A percentile compares a stretch with the other conserved stretches of the same genome.
Evolutionary conservation across 768 basidiomycete genomes (phyloP).

Genomic region (Lentinula boryana): DNA sequence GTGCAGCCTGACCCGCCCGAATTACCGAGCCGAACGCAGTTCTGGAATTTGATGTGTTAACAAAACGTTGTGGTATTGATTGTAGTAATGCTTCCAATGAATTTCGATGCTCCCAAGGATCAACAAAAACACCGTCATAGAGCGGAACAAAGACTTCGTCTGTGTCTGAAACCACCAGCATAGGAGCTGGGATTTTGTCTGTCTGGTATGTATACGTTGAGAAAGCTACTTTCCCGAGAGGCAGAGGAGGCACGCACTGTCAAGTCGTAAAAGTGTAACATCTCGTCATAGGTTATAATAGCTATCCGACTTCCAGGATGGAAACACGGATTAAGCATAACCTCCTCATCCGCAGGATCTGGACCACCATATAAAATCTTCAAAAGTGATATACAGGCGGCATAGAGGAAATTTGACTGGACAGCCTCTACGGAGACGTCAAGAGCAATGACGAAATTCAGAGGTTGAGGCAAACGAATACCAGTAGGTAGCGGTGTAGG

Average conservation of each 20-base stretch:
- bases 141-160: constrained; percentile 91
- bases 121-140: constrained; percentile 65
- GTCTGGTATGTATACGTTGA: constrained; percentile 26
- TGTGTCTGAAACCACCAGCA: constrained; percentile 83
- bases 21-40: constrained; percentile 79
- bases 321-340: constrained; percentile 40
- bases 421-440: constrained; percentile 75
- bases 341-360: constrained; percentile 28
- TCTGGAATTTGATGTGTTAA: constrained; percentile 37
- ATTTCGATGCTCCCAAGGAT: constrained; percentile 57
- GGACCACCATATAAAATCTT: constrained; percentile 58
- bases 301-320: constrained; percentile 55
- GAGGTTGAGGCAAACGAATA: constrained; percentile 49
- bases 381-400: constrained; percentile 59
- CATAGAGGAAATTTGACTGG: constrained; percentile 60
- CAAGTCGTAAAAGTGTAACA: constrained; percentile 85
- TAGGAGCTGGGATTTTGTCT: constrained; percentile 42
- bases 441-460: constrained; percentile 81
- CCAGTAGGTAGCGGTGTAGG: constrained; percentile 40
- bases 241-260: constrained; percentile 48
- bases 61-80: constrained; percentile 57
- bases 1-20: constrained; percentile 59
- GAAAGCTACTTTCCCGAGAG: neutral
- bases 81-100: constrained; percentile 64
- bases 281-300: constrained; percentile 76